A percentile compares a stretch with the other conserved stretches of the same genome.
Evolutionary conservation across 495 filamentous ascomycete genomes (phyloP).

Genomic region (Penicillium coffeae): DNA sequence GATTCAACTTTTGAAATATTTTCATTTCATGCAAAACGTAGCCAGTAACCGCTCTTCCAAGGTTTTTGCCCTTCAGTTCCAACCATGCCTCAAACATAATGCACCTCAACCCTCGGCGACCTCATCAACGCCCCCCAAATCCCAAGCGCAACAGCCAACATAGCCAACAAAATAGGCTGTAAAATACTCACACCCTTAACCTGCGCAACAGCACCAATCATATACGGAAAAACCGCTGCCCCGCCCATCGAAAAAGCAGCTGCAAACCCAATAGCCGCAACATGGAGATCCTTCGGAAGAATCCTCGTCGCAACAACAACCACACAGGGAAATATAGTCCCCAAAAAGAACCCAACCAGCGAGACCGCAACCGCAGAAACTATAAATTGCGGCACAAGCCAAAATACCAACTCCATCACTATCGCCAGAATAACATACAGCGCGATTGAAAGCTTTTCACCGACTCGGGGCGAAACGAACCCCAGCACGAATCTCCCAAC

Average conservation of each 20-base stretch:
- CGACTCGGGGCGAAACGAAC: slow-evolving; percentile 53
- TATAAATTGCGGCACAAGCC: slow-evolving; percentile 63
- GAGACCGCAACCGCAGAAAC: slow-evolving; percentile 64
- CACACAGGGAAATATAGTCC: slow-evolving; percentile 62
- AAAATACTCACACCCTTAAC: slow-evolving; percentile 63
- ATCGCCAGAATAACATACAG: slow-evolving; percentile 46
- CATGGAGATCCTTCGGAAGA: slow-evolving; percentile 67
- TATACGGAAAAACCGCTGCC: slow-evolving; percentile 68
- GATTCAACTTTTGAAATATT: too few species aligned
- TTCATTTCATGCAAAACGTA: too few species aligned
- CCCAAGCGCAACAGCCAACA: slow-evolving; percentile 19
- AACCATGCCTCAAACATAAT: slow-evolving; percentile 8
- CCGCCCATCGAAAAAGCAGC: slow-evolving; percentile 71
- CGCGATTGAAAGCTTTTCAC: slow-evolving; percentile 55
- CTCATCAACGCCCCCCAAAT: slow-evolving; percentile 16
- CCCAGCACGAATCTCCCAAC: slow-evolving; percentile 52
- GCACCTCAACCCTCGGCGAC: slow-evolving; percentile 5
- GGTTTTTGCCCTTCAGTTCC: too few species aligned
- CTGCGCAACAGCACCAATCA: slow-evolving; percentile 69
- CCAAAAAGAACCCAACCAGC: slow-evolving; percentile 64
- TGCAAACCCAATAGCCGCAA: slow-evolving; percentile 74
- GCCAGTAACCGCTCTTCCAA: too few species aligned
- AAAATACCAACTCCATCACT: slow-evolving; percentile 56
- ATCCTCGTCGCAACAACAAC: slow-evolving; percentile 73
- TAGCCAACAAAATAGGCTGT: slow-evolving; percentile 61